Base-by-base conservation (phyloP, 1,284 basidiomycete genomes). In the Apiotrichum gamsii region DNA sequence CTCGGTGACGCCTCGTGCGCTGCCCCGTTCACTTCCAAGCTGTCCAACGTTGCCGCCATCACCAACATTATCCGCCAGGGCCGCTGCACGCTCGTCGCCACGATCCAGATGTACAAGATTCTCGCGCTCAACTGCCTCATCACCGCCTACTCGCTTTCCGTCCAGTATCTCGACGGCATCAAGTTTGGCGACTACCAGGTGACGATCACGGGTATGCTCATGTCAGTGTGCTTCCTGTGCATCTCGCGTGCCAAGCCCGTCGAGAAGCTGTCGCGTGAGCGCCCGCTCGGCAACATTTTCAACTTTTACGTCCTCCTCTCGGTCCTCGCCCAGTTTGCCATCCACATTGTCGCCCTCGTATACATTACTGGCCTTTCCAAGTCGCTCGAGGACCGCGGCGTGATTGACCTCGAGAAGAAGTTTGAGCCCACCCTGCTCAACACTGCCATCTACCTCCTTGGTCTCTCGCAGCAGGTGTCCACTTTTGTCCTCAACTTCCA, bases 71-170 rank as follows among this genome's bases (percentile, higher is more conserved):
- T 96, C 60, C 83, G 91, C 36, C 91, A 96, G 74, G 91, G 93
- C 19, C 85, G 91, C 37, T 95, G 91, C 75, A 96, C 91, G 0
- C 82, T 96, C 14, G 91, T 96, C 35, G 91, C 91, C 1, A 96
- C 91, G 2, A 87, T 93, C 49, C 93, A 96, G 74, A 96, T 96
- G 91, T 96, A 95, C 82, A 95, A 95, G 77, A 96, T 96, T 59
- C 77, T 96, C 31, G 91, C 91, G 3, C 76, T 95, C 52, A 96
- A 96, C 70, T 95, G 91, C 68, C 77, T 96, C 33, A 96, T 96
- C 69, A 94, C 90, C 3, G 91, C 91, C 25, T 96, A 93, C 75
- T 90, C 87, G 70, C 76, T 96, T 54, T 90, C 87, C 60, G 93
- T 96, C 20, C 90, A 94, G 71, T 95, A 96, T 66, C 77, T 96